Evolutionary conservation across 768 basidiomycete genomes (phyloP), one percentile per base, ranked within the genome.

Genomic region (Phaffia australis): DNA sequence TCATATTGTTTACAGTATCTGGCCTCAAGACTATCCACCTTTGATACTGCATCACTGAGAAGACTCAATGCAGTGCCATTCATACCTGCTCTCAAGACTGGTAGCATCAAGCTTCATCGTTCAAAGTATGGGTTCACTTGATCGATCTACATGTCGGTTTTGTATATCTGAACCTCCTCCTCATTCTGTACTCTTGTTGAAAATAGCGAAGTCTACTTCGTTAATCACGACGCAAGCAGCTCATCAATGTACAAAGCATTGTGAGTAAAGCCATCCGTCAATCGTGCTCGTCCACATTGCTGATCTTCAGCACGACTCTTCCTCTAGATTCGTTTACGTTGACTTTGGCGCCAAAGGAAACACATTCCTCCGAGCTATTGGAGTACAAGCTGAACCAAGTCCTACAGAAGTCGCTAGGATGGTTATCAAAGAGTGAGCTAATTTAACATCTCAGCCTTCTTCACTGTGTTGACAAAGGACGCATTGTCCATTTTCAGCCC

Each of bases 281-380:
- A 19, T 49, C 23, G 18, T 47, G 3, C 30, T 61, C 15, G 14
- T 69, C 68, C 50, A 69, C 21, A 78, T 79, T 29, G 81, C 67
- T 81, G 29, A 80, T 81, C 47, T 83, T 90, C 50, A 87, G 88
- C 72, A 86, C 86, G 3, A 85, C 86, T 70, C 77, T 94, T 1
- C 42, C 32, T 46, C 1, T 32, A 68, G 61, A 18, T 95, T 97
- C 73, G 81, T 83, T 46, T 95, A 92, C 71, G 84, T 98, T 59
- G 85, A 94, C 74, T 95, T 94, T 73, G 93, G 92, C 1, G 73
- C 81, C 1, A 78, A 80, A 5, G 94, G 87, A 29, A 94, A 92
- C 71, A 79, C 81, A 3, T 97, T 99, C 77, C 79, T 99, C 55
- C 82, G 81, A 62, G 85, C 87, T 3, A 89, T 89, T 71, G 94